Percentiles rank a stretch among this genome's conserved stretches.
phyloP scores from a whole-genome alignment of 1,139 yeast species.

The Zygosaccharomyces pseudobailii region DNA sequence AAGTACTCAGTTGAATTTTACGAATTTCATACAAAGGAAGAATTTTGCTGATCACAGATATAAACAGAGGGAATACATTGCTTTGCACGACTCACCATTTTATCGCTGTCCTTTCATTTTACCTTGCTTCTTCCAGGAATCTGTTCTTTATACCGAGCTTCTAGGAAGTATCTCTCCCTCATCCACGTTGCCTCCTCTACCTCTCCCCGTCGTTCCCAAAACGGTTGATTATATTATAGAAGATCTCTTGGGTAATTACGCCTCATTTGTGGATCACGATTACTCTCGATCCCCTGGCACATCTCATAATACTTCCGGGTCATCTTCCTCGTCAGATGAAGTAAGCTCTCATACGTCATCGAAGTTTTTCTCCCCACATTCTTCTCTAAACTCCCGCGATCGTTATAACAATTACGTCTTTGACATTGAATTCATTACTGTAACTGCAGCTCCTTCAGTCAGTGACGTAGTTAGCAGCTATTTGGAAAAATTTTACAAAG shows the following conservation, averaged over 20 bases:
- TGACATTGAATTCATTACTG: constrained; percentile 17
- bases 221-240: constrained; percentile 41
- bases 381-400: constrained; percentile 4
- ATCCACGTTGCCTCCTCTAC: constrained; percentile 58
- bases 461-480: constrained; percentile 11
- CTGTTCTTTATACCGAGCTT: constrained; percentile 41
- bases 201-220: constrained; percentile 52
- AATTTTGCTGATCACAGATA: constrained; percentile 45
- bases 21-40: constrained; percentile 56
- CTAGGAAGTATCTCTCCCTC: constrained; percentile 57
- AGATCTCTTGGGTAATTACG: constrained; percentile 31
- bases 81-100: constrained; percentile 74
- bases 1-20: constrained; percentile 52
- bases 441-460: constrained; percentile 20
- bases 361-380: constrained; percentile 1
- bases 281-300: constrained; percentile 3
- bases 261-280: constrained; percentile 4
- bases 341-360: neutral
- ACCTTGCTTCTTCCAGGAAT: constrained; percentile 44
- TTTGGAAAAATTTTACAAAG: constrained; percentile 32
- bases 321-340: neutral
- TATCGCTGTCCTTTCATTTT: constrained; percentile 74
- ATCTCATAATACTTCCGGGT: neutral
- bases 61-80: constrained; percentile 61
- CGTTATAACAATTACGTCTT: constrained; percentile 17